These are phyloP conservation scores for Suillus lakei DNA, from an alignment of 768 basidiomycete species.

Conservation along the genomic window DNA sequence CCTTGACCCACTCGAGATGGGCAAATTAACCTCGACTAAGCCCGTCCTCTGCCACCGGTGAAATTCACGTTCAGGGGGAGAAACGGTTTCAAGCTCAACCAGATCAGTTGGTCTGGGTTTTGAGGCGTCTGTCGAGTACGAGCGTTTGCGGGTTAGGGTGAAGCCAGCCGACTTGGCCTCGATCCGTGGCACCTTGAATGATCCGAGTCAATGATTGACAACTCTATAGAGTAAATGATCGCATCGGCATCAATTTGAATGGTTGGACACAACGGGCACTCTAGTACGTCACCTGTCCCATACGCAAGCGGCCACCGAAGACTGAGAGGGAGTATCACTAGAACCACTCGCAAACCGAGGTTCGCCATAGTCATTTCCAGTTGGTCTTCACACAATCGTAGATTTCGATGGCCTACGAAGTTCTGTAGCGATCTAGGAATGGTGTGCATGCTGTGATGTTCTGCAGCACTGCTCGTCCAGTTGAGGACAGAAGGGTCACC, in stretches of 20 bases:
- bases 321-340: neutral
- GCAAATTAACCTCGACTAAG: neutral
- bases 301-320: neutral
- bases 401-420: neutral
- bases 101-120: neutral
- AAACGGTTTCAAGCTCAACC: neutral
- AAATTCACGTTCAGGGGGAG: neutral
- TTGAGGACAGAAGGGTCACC: neutral
- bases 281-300: neutral
- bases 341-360: neutral
- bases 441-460: neutral
- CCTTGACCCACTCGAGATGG: neutral
- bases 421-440: neutral
- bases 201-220: neutral
- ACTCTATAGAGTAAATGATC: neutral
- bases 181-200: neutral
- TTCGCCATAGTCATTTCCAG: neutral
- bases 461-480: neutral
- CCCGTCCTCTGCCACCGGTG: neutral
- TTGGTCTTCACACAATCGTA: neutral
- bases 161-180: neutral
- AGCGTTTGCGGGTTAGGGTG: neutral
- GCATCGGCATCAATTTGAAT: neutral
- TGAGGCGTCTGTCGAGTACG: neutral
- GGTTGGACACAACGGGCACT: neutral